Conservation (phyloP, 2,329 filamentous ascomycete genomes). For the Venturia effusa region DNA sequence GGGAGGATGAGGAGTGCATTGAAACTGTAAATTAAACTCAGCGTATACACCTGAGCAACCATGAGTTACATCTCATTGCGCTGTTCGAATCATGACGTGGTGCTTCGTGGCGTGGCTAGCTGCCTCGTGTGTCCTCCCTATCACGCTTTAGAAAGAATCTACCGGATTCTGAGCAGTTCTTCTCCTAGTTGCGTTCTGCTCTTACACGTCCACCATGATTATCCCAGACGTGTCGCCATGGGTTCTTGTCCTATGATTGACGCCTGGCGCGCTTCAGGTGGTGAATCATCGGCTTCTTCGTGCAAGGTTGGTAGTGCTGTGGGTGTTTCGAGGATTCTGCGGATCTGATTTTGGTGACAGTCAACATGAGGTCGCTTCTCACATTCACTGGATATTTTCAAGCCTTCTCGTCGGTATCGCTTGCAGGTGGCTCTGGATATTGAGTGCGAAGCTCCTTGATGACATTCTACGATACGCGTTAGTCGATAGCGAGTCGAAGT, state of each 20-base stretch:
- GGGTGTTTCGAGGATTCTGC: not conserved
- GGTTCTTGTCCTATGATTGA: not conserved
- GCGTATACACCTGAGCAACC: not conserved
- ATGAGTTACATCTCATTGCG: not conserved
- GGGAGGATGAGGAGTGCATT: not conserved
- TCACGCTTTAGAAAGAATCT: not conserved
- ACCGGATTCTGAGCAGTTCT: not conserved
- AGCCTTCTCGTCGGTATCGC: slow-evolving; percentile 10
- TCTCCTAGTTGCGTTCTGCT: not conserved
- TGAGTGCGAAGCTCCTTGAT: slow-evolving; percentile 35
- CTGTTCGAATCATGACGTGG: not conserved
- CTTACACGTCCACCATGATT: not conserved
- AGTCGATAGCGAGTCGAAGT: slow-evolving; percentile 58
- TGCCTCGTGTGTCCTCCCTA: not conserved
- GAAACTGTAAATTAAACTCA: not conserved
- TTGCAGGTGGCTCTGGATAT: slow-evolving; percentile 21
- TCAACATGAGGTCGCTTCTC: not conserved
- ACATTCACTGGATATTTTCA: not conserved
- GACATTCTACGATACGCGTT: slow-evolving; percentile 42
- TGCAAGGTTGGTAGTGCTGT: not conserved
- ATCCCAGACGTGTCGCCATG: not conserved
- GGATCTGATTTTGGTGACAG: not conserved
- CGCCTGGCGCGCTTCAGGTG: not conserved
- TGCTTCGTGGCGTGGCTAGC: not conserved
- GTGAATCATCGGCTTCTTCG: not conserved